phyloP scores from a whole-genome alignment of 2,329 filamentous ascomycete genomes.

The Neoascochyta sp. region DNA sequence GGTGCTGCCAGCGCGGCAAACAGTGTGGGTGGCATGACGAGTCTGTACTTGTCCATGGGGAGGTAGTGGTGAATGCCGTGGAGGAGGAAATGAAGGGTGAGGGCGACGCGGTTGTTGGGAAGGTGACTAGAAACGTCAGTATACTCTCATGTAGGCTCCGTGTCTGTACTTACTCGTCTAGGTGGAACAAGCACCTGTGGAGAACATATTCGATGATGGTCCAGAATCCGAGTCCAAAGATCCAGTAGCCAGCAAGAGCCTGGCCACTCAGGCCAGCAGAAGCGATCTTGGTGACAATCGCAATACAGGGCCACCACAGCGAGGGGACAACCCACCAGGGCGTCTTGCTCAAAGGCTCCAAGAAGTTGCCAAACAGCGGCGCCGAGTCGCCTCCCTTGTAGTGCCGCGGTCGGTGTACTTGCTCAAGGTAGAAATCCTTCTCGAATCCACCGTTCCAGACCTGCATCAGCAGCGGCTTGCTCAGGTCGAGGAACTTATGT shows the following conservation, averaged over 20 bases:
- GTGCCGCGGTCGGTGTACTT: constrained; percentile 91
- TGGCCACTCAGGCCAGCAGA: constrained; percentile 48
- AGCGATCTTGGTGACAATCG: constrained; percentile 68
- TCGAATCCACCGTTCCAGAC: constrained; percentile 83
- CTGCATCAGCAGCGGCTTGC: constrained; percentile 78
- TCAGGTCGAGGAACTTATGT: constrained; percentile 91
- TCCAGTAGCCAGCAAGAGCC: constrained; percentile 59
- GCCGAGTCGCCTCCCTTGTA: constrained; percentile 92
- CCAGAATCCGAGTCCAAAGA: constrained; percentile 74
- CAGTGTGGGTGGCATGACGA: constrained; percentile 93
- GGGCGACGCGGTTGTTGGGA: constrained; percentile 81
- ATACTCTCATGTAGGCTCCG: constrained; percentile 16
- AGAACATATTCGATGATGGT: constrained; percentile 83
- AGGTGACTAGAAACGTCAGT: constrained; percentile 59
- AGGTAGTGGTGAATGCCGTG: constrained; percentile 98
- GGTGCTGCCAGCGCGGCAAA: constrained; percentile 80
- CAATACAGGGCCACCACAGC: constrained; percentile 77
- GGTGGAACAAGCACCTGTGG: constrained; percentile 88
- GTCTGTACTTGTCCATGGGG: constrained; percentile 96
- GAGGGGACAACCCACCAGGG: constrained; percentile 88
- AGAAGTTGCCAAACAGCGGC: constrained; percentile 92
- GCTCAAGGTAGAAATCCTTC: constrained; percentile 95
- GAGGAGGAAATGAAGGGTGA: constrained; percentile 87
- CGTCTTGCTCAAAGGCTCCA: constrained; percentile 95
- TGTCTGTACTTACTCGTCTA: constrained; percentile 69